phyloP scores from a whole-genome alignment of 2,329 filamentous ascomycete species.

The Verticillium klebahnii region DNA sequence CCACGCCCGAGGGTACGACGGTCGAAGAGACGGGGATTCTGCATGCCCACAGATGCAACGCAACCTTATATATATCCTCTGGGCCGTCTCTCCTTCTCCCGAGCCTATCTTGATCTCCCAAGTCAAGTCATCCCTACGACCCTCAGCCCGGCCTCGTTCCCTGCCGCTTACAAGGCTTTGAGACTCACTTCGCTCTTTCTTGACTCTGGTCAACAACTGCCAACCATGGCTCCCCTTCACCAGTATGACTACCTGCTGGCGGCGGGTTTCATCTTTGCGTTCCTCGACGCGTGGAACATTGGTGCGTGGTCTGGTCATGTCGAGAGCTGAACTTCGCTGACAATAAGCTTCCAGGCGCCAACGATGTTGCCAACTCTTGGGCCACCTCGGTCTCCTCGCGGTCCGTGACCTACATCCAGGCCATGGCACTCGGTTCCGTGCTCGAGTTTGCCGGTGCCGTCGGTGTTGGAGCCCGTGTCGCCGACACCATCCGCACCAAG shows the following conservation, averaged over 20 bases:
- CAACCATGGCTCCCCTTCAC: slow-evolving; percentile 24
- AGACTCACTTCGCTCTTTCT: neutral
- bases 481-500: slow-evolving; percentile 41
- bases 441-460: slow-evolving; percentile 46
- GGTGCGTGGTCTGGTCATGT: slow-evolving; percentile 27
- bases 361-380: slow-evolving; percentile 61
- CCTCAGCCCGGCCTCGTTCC: neutral
- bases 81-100: neutral
- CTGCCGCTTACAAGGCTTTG: neutral
- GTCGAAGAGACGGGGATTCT: neutral
- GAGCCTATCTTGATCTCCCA: neutral
- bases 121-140: neutral
- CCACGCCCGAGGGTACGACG: neutral
- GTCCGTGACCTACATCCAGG: slow-evolving; percentile 48
- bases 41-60: neutral
- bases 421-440: slow-evolving; percentile 37
- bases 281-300: slow-evolving; percentile 64
- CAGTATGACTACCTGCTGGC: slow-evolving; percentile 62
- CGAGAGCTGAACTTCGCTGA: neutral
- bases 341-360: slow-evolving; percentile 12
- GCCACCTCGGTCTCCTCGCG: slow-evolving; percentile 58
- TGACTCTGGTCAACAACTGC: neutral
- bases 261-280: slow-evolving; percentile 60
- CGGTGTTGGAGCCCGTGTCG: slow-evolving; percentile 40
- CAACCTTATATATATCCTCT: neutral